Evolutionary conservation across 345 rosid genomes (phyloP).

Genomic region (Corchorus olitorius): DNA sequence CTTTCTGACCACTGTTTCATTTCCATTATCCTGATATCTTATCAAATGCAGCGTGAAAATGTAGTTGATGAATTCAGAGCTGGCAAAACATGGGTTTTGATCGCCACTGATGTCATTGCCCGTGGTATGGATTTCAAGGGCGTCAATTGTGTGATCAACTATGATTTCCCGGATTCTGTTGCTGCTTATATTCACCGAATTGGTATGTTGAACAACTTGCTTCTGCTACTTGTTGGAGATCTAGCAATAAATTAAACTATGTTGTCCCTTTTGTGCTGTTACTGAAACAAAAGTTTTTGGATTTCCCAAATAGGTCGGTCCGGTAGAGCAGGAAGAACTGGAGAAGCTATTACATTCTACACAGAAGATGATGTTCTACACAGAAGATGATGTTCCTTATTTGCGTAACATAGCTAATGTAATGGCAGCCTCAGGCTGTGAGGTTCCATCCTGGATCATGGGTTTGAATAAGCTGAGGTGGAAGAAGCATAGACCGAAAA

Average conservation of each 20-base stretch:
- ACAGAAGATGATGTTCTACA: too few species aligned
- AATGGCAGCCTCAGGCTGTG: slow-evolving; percentile 85
- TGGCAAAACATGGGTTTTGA: slow-evolving; percentile 88
- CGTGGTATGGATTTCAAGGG: slow-evolving; percentile 99
- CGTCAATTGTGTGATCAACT: slow-evolving; percentile 85
- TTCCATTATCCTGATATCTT: not conserved
- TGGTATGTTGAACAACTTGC: slow-evolving; percentile 45
- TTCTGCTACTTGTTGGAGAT: not conserved
- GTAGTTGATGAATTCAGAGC: slow-evolving; percentile 83
- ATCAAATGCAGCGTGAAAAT: slow-evolving; percentile 74
- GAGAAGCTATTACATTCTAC: slow-evolving; percentile 86
- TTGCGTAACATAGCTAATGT: slow-evolving; percentile 84
- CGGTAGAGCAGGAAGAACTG: slow-evolving; percentile 89
- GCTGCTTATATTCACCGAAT: slow-evolving; percentile 94
- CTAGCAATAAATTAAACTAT: not conserved
- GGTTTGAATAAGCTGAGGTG: slow-evolving; percentile 69
- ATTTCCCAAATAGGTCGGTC: slow-evolving; percentile 61
- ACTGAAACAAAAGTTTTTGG: slow-evolving; percentile 15
- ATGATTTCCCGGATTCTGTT: slow-evolving; percentile 89
- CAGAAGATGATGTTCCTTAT: slow-evolving; percentile 76
- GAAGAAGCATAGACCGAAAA: slow-evolving; percentile 77
- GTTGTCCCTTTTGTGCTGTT: not conserved
- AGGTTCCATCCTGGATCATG: slow-evolving; percentile 87
- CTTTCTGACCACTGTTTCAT: not conserved
- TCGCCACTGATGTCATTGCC: slow-evolving; percentile 94